Evolutionary conservation across 371 early-diverging fungal species (phyloP).

Genomic region (Rhizopus arrhizus): DNA sequence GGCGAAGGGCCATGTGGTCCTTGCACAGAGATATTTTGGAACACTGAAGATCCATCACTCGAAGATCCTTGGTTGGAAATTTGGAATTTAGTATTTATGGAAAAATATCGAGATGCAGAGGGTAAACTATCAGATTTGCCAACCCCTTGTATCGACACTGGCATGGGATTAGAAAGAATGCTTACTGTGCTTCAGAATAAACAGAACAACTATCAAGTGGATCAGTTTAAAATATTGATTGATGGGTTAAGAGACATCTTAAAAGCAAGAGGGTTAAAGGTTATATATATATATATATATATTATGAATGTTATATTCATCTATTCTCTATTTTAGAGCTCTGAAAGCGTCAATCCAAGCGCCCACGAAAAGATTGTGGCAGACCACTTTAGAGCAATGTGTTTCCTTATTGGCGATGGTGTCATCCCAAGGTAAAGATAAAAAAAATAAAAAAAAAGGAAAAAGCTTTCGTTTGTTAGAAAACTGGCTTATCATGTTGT

Average conservation of each 20-base stretch:
- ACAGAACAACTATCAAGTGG: constrained; percentile 72
- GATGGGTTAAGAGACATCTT: constrained; percentile 47
- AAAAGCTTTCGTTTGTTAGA: too few species aligned
- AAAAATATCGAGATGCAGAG: constrained; percentile 61
- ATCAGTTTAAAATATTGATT: constrained; percentile 61
- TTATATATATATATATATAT: constrained; percentile 1
- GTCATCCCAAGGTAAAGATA: constrained; percentile 66
- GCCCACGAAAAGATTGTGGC: constrained; percentile 72
- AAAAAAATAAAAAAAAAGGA: not conserved
- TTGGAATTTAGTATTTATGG: constrained; percentile 89
- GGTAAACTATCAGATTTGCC: constrained; percentile 60
- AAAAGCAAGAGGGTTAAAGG: constrained; percentile 37
- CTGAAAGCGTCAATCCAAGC: constrained; percentile 34
- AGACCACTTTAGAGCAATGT: constrained; percentile 75
- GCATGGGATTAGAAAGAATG: constrained; percentile 83
- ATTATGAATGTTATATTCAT: not conserved
- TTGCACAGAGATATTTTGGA: constrained; percentile 84
- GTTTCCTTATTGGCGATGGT: constrained; percentile 76
- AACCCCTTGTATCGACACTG: constrained; percentile 76
- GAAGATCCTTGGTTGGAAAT: constrained; percentile 74
- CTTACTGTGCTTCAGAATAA: constrained; percentile 66
- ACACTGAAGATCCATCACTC: constrained; percentile 57
- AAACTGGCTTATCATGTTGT: not conserved
- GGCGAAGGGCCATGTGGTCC: constrained; percentile 84
- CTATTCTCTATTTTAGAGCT: constrained; percentile 4